Evolutionary conservation across 345 rosid species (phyloP), one percentile per base, ranked within the genome.

Genomic region (Pseudoturritis turrita): DNA sequence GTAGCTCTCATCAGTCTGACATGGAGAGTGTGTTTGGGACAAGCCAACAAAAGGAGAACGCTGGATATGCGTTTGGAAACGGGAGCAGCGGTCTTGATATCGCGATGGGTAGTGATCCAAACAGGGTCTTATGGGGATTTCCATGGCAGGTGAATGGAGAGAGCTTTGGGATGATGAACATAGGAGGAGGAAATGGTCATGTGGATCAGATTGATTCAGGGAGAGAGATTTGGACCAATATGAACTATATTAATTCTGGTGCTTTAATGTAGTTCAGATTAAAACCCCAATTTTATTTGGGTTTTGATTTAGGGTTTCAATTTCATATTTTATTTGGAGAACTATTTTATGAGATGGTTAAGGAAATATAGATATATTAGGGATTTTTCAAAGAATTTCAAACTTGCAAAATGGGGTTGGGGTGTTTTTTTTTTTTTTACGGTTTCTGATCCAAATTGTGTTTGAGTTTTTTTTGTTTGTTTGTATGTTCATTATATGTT

Each of bases 61-160:
- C 49, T 28, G 29, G 36, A 39, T 76, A 62, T 62, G 76, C 41
- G 54, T 70, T 76, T 28, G 79, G 67, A 21, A 76, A 56, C 28
- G 89, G 79, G 9, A 51, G 70, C 44, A 73, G 76, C 47, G 81
- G 80, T 36, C 72, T 78, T 44, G 77, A 77, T 65, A 28, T 65
- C 6, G 65, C 51, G 1, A 54, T 54, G 65, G 82, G 79, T 66
- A 68, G 43, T 46, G 89, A 84, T 59, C 64, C 76, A 37, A 81
- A 39, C 45, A 83, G 52, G 78, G 71, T 78, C 44, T 68, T 86
- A 54, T 83, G 84, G 89, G 94, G 94, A 4, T 83, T 80, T 58
- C 98, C 96, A 11, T 92, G 98, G 96, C 90, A 86, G 70, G 61
- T 76, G 21, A 83, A 74, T 81, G 93, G 85, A 60, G 89, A 80